Evolutionary conservation across 2,329 filamentous ascomycete genomes (phyloP).

Genomic region (Aspergillaceae sp.): DNA sequence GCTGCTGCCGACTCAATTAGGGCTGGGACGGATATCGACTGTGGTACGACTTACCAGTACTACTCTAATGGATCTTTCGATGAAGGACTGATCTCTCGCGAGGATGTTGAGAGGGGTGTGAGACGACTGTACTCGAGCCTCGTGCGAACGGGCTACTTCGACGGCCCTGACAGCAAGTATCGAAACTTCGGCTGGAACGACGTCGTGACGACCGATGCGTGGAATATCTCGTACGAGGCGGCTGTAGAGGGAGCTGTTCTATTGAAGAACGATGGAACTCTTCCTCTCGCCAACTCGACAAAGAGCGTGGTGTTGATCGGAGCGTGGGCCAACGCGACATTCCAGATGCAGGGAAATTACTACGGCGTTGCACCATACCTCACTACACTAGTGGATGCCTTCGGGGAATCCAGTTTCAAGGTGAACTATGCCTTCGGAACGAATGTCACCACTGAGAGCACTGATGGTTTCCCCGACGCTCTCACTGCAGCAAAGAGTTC

Average conservation of each 20-base stretch:
- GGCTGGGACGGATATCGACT: conserved; percentile 48
- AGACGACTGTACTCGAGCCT: conserved; percentile 43
- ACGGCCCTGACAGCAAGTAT: conserved; percentile 39
- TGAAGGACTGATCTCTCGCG: conserved; percentile 38
- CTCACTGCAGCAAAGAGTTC: conserved; percentile 26
- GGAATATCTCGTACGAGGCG: conserved; percentile 49
- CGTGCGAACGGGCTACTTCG: conserved; percentile 46
- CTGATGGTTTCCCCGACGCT: conserved; percentile 24
- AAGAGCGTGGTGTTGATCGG: conserved; percentile 48
- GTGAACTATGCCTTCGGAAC: conserved; percentile 40
- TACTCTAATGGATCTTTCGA: conserved; percentile 37
- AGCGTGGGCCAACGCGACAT: conserved; percentile 50
- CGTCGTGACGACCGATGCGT: conserved; percentile 47
- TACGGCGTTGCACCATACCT: conserved; percentile 49
- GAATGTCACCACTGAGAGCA: conserved; percentile 20
- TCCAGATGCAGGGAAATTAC: conserved; percentile 54
- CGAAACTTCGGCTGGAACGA: conserved; percentile 46
- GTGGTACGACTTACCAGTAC: conserved; percentile 42
- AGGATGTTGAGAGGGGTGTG: conserved; percentile 40
- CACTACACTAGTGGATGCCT: conserved; percentile 46
- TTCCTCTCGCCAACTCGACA: conserved; percentile 36
- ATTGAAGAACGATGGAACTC: conserved; percentile 45
- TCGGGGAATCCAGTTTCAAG: conserved; percentile 38
- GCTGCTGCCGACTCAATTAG: conserved; percentile 43
- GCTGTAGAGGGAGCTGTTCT: conserved; percentile 40